Percentiles rank a stretch among this genome's conserved stretches.
phyloP scores from a whole-genome alignment of 75 land plant genomes.

The Selaginella tamariscina region DNA sequence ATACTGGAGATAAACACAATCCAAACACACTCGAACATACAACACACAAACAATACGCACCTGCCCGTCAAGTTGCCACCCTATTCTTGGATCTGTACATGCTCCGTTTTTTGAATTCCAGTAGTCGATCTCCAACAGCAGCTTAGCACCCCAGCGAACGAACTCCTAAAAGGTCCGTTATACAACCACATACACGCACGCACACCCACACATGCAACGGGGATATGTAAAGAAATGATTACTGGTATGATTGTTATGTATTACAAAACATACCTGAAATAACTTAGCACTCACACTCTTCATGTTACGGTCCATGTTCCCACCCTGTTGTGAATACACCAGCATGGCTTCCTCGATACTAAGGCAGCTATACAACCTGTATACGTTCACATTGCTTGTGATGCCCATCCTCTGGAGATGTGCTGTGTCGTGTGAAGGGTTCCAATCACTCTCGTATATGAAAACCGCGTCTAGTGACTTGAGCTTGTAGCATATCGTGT shows the following conservation, averaged over 20 bases:
- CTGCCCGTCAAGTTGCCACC: neutral
- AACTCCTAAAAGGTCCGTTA: no score
- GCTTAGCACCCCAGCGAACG: neutral
- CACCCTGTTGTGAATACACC: constrained; percentile 33
- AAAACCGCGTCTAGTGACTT: constrained; percentile 50
- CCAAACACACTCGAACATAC: no score
- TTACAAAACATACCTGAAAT: no score
- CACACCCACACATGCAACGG: no score
- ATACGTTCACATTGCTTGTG: constrained; percentile 41
- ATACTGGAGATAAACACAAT: no score
- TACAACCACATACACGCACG: no score
- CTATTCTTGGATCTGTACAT: neutral
- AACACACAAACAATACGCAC: no score
- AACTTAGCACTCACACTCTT: constrained; percentile 29
- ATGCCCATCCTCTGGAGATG: constrained; percentile 46
- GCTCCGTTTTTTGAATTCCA: neutral
- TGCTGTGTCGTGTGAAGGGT: constrained; percentile 54
- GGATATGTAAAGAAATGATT: no score
- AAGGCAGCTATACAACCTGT: constrained; percentile 48
- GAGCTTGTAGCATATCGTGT: constrained; percentile 46
- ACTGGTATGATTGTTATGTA: no score
- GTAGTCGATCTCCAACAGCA: neutral
- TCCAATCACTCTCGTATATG: constrained; percentile 78
- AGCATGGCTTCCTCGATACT: constrained; percentile 75
- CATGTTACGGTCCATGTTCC: constrained; percentile 26